Percentiles rank a stretch among this genome's conserved stretches.
phyloP scores from a whole-genome alignment of 768 basidiomycete genomes.

The Xerocomellus intermedius region DNA sequence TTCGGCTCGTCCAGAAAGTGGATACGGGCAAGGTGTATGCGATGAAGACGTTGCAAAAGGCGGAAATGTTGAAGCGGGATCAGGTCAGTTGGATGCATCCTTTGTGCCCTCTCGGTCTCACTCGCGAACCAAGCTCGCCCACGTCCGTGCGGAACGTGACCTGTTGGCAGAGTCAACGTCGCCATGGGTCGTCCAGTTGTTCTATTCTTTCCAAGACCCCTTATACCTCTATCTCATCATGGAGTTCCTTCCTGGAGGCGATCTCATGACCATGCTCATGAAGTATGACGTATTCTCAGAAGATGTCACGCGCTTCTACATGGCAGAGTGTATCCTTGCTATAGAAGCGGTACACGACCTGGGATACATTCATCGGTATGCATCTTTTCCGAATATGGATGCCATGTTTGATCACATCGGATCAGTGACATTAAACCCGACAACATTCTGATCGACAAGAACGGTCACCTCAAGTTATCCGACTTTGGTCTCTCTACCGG shows the following conservation, averaged over 20 bases:
- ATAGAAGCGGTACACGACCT: slow-evolving; percentile 98
- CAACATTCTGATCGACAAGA: slow-evolving; percentile 97
- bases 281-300: slow-evolving; percentile 99
- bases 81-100: slow-evolving; percentile 56
- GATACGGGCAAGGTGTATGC: slow-evolving; percentile 99
- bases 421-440: slow-evolving; percentile 97
- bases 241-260: slow-evolving; percentile 90
- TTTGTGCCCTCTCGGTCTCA: slow-evolving; percentile 2
- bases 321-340: slow-evolving; percentile 97
- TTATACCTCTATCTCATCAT: slow-evolving; percentile 97
- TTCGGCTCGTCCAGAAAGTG: slow-evolving; percentile 92
- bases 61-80: slow-evolving; percentile 99
- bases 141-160: slow-evolving; percentile 96
- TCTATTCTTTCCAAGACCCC: slow-evolving; percentile 97
- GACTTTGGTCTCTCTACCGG: slow-evolving; percentile 98
- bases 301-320: slow-evolving; percentile 98
- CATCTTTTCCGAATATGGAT: neutral
- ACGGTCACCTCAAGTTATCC: slow-evolving; percentile 95
- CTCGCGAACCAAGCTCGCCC: slow-evolving; percentile 67
- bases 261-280: slow-evolving; percentile 99
- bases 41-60: slow-evolving; percentile 98
- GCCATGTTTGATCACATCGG: neutral
- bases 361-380: slow-evolving; percentile 98
- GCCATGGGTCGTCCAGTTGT: slow-evolving; percentile 95
- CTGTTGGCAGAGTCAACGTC: slow-evolving; percentile 96